phyloP scores from a whole-genome alignment of 2,329 filamentous ascomycete genomes.

The Tothia fuscella region DNA sequence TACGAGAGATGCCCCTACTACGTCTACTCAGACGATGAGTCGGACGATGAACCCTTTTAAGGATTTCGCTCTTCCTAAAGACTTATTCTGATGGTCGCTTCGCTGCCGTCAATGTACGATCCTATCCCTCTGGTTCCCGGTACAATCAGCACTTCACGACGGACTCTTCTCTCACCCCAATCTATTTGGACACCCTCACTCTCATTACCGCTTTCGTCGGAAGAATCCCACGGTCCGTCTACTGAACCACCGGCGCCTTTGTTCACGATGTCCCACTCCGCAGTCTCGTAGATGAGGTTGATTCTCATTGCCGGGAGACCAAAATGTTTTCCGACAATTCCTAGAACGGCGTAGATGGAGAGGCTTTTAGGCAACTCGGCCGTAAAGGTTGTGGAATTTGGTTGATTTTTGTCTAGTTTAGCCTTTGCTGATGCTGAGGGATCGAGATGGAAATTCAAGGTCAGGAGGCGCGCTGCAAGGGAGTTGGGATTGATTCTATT shows the following conservation, averaged over 20 bases:
- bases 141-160: conserved; percentile 66
- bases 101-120: conserved; percentile 65
- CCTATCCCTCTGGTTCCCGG: conserved; percentile 73
- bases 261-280: conserved; percentile 55
- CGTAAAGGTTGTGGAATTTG: conserved; percentile 18
- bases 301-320: conserved; percentile 50
- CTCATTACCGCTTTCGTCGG: conserved; percentile 29
- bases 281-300: conserved; percentile 73
- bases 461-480: conserved; percentile 65
- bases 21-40: no score
- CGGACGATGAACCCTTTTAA: no score
- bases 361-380: conserved; percentile 59
- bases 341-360: conserved; percentile 72
- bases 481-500: conserved; percentile 57
- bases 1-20: no score
- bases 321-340: conserved; percentile 63
- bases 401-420: conserved; percentile 11
- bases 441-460: conserved; percentile 47
- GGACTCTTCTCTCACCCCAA: conserved; percentile 52
- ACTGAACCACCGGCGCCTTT: conserved; percentile 32
- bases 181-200: conserved; percentile 16
- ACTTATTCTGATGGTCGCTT: conserved; percentile 60
- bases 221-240: conserved; percentile 27
- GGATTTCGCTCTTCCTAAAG: no score
- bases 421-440: conserved; percentile 14